Evolutionary conservation across 345 rosid genomes (phyloP).

Genomic region (Gossypium turneri): DNA sequence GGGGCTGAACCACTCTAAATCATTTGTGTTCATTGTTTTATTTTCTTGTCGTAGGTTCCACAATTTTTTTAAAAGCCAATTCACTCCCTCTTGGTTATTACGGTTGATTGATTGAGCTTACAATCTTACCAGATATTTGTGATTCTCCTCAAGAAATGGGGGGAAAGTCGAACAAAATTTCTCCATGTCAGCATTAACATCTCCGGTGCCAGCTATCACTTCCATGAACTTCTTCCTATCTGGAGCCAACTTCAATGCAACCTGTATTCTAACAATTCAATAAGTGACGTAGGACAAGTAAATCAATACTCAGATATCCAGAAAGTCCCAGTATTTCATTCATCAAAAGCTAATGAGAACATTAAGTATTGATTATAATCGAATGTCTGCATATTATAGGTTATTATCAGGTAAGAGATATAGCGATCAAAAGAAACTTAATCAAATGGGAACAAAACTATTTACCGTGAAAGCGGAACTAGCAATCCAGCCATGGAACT

Average conservation of each 20-base stretch:
- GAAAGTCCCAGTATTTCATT: background rate
- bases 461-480: slow-evolving; percentile 81
- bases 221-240: slow-evolving; percentile 96
- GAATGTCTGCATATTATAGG: background rate
- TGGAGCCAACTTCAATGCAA: slow-evolving; percentile 94
- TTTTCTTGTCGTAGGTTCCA: too few species aligned
- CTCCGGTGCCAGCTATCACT: slow-evolving; percentile 76
- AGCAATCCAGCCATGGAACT: slow-evolving; percentile 94
- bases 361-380: background rate
- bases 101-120: too few species aligned
- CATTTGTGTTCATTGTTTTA: too few species aligned
- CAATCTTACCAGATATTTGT: slow-evolving; percentile 75
- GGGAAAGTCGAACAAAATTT: slow-evolving; percentile 68
- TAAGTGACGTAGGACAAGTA: background rate
- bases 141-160: slow-evolving; percentile 82
- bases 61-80: too few species aligned
- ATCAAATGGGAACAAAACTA: slow-evolving; percentile 11
- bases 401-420: background rate
- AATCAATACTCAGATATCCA: background rate
- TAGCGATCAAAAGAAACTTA: background rate
- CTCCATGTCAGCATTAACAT: slow-evolving; percentile 75
- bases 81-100: too few species aligned
- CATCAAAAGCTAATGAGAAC: background rate
- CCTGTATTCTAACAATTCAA: slow-evolving; percentile 35
- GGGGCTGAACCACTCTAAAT: too few species aligned